phyloP scores from a whole-genome alignment of 768 basidiomycete genomes.

The Leucosporidium yakuticum region DNA sequence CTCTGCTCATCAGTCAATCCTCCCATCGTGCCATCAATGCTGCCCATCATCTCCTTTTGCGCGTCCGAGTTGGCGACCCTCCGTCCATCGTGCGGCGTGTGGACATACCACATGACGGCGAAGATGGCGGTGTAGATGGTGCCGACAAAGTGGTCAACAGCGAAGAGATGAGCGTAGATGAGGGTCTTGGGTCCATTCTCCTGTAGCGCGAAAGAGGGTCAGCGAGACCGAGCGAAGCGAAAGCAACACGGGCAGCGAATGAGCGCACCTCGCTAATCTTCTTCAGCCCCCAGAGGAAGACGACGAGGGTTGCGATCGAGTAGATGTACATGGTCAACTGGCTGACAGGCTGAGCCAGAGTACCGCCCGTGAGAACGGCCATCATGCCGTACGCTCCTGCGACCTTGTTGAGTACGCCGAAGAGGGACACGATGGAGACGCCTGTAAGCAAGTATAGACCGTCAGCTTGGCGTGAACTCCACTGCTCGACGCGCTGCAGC shows the following conservation, averaged over 20 bases:
- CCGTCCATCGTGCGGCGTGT: constrained; percentile 84
- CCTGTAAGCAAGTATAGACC: constrained; percentile 42
- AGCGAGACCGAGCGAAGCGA: neutral
- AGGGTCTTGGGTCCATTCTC: constrained; percentile 79
- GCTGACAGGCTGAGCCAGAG: constrained; percentile 57
- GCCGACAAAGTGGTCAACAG: constrained; percentile 81
- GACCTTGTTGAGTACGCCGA: constrained; percentile 94
- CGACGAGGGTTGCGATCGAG: constrained; percentile 73
- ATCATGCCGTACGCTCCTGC: constrained; percentile 95
- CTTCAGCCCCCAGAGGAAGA: constrained; percentile 77
- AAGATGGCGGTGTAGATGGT: constrained; percentile 92
- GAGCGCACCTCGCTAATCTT: constrained; percentile 72
- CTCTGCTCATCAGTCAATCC: constrained; percentile 61
- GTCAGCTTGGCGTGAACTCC: too few species aligned
- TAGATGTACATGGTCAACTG: constrained; percentile 92
- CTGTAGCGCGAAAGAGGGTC: constrained; percentile 48
- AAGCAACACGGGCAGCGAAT: constrained; percentile 12
- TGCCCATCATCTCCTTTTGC: constrained; percentile 72
- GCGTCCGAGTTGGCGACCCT: constrained; percentile 75
- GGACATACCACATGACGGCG: constrained; percentile 80
- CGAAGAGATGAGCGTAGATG: constrained; percentile 85
- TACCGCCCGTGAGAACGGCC: constrained; percentile 73
- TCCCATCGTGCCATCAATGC: constrained; percentile 45
- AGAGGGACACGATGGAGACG: constrained; percentile 77
- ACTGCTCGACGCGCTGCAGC: too few species aligned